Evolutionary conservation across 1,139 yeast genomes (phyloP), one percentile per base, ranked within the genome.

Genomic region (Geotrichum cucujoidarum): DNA sequence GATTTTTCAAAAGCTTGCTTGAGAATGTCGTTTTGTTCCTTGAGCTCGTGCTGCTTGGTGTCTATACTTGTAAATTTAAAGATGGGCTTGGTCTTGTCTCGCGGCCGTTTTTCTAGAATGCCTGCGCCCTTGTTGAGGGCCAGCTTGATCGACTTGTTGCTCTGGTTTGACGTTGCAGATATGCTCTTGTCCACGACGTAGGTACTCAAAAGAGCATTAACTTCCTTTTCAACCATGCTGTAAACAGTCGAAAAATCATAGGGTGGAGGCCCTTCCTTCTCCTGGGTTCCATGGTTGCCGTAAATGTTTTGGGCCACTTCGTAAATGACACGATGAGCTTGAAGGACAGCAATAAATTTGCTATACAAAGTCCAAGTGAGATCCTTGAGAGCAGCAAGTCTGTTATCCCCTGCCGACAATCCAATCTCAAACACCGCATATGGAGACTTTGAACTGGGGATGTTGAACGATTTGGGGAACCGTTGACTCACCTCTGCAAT

Each of bases 281-380:
- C 53, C 14, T 53, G 54, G 6, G 51, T 45, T 35, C 50, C 41
- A 45, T 53, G 55, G n/a, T 60, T 45, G 13, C 58, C 58, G 2
- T 68, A 55, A 13, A 73, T 58, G 2, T 62, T 57, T 41, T 66
- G 60, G 2, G 76, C 75, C 10, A 82, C 75, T 53, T 80, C 88
- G 53, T 72, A 71, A 2, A 88, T 73, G 1, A 83, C 80, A 44
- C 83, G 72, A 60, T 86, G 90, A 31, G 78, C 77, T 66, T 87
- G 95, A 22, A 87, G 65, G 5, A 85, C 80, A 18, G 80, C 74
- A 47, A 83, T 67, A 48, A 80, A 66, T 60, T 80, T 82, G 24
- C 78, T 70, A 58, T 84, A 87, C 8, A 86, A 71, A 1, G 80
- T 73, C 63, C 86, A 80, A 57, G 85, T 84, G 43, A 87, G 71